Evolutionary conservation across 192 early-diverging fungal genomes (phyloP).

Genomic region (Chytriomyces confervae): DNA sequence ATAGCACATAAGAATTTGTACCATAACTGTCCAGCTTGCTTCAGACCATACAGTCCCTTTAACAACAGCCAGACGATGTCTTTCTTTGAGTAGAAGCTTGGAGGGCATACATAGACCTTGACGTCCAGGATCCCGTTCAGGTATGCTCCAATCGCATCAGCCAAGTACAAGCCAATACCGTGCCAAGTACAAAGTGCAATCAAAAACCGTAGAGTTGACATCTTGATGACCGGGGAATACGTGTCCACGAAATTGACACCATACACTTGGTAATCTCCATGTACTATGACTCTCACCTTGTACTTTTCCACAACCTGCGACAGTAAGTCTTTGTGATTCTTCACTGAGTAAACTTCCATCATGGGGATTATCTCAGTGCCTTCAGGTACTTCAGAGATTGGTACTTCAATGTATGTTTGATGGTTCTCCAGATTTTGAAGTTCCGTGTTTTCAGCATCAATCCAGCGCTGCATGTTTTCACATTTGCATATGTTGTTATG

Average conservation of each 20-base stretch:
- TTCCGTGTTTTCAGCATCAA: not conserved
- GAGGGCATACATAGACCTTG: not conserved
- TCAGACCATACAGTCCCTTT: constrained; percentile 14
- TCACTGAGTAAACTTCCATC: constrained; percentile 9
- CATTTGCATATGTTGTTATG: not conserved
- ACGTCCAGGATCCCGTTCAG: constrained; percentile 12
- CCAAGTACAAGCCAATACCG: not conserved
- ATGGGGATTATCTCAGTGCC: too few species aligned
- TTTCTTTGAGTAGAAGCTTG: not conserved
- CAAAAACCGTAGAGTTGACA: not conserved
- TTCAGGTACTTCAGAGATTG: too few species aligned
- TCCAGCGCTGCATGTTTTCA: not conserved
- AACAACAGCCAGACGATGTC: not conserved
- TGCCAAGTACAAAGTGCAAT: not conserved
- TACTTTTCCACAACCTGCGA: too few species aligned
- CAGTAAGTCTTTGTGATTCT: constrained; percentile 16
- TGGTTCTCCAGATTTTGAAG: constrained; percentile 3
- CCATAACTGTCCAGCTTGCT: constrained; percentile 18
- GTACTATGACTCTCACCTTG: not conserved
- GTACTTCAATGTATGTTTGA: not conserved
- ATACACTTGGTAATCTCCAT: constrained; percentile 5
- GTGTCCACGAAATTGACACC: constrained; percentile 15
- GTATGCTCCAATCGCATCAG: constrained; percentile 9
- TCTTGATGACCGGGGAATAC: not conserved
- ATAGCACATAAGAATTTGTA: not conserved